Conservation (phyloP, 768 basidiomycete species). For the Neoboletus brunneissimus region DNA sequence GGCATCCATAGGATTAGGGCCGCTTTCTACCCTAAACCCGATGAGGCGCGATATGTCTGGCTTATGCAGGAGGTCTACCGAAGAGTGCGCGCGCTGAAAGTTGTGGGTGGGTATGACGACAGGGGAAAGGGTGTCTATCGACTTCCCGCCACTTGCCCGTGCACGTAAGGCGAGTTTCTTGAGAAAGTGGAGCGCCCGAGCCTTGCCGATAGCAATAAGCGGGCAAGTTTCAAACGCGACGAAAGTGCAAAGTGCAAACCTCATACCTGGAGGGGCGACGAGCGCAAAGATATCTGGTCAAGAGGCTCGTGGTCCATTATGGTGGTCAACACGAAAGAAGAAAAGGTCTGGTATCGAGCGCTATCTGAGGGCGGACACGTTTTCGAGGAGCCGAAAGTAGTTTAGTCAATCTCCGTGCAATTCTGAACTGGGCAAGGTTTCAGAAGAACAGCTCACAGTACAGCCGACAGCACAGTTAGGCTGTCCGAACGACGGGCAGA, state of each 20-base stretch:
- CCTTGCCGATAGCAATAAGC: conserved; percentile 10
- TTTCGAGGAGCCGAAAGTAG: conserved; percentile 24
- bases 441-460: background rate
- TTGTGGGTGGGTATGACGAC: conserved; percentile 22
- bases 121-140: conserved; percentile 27
- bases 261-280: conserved; percentile 31
- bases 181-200: conserved; percentile 38
- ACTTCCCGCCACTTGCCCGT: conserved; percentile 30
- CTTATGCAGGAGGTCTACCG: conserved; percentile 32
- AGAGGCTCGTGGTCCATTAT: conserved; percentile 29
- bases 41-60: conserved; percentile 24
- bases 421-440: background rate
- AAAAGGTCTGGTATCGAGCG: conserved; percentile 7
- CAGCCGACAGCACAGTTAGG: background rate
- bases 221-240: conserved; percentile 16
- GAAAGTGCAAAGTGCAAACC: background rate
- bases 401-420: conserved; percentile 21
- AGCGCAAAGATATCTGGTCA: conserved; percentile 23
- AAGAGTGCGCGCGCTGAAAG: conserved; percentile 32
- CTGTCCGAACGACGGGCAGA: background rate
- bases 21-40: conserved; percentile 23
- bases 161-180: conserved; percentile 37
- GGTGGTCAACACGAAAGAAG: conserved; percentile 16
- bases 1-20: conserved; percentile 27
- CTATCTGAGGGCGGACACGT: conserved; percentile 28